Evolutionary conservation across 768 basidiomycete species (phyloP), one percentile per base, ranked within the genome.

Genomic region (Asterophora lycoperdoides): DNA sequence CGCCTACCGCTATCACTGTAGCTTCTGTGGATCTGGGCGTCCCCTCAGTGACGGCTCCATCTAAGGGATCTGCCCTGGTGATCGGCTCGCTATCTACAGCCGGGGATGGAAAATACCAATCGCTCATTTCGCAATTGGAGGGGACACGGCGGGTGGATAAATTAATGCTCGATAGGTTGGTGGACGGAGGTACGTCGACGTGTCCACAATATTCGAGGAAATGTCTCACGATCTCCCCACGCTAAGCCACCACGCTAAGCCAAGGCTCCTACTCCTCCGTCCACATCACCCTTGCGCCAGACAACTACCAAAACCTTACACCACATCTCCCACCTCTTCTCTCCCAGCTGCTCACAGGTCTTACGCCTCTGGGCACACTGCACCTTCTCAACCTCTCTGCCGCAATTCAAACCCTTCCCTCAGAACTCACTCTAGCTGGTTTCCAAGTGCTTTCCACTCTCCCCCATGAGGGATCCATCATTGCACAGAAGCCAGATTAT

Each of bases 51-150:
- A 64, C 59, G 17, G 41, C 60, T 26, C 48, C 62, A 9, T 34
- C 55, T 8, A 74, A 77, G 58, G 81, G 79, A 11, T 65, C 75
- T 37, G 79, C 79, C 6, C 75, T 93, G 42, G 86, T 78, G 44
- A 81, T 94, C 54, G 89, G 91, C 47, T 90, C 90, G 7, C 79
- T 84, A 15, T 70, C 76, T 3, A 87, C 89, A 0, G 91, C 90
- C 3, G 77, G 81, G 62, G 81, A 90, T 60, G 92, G 91, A 28
- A 77, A 75, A 62, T 92, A 91, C 62, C 89, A 92, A 64, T 65
- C 76, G 1, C 68, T 89, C 52, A 74, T 90, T 44, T 74, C 80
- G 6, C 71, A 74, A 54, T 68, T 91, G 49, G 78, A 80, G 64
- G 65, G 65, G 49, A 73, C 71, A 14, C 66, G 75, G 53, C 60